phyloP scores from a whole-genome alignment of 148 eudicot genomes.

The Persicaria tinctoria region DNA sequence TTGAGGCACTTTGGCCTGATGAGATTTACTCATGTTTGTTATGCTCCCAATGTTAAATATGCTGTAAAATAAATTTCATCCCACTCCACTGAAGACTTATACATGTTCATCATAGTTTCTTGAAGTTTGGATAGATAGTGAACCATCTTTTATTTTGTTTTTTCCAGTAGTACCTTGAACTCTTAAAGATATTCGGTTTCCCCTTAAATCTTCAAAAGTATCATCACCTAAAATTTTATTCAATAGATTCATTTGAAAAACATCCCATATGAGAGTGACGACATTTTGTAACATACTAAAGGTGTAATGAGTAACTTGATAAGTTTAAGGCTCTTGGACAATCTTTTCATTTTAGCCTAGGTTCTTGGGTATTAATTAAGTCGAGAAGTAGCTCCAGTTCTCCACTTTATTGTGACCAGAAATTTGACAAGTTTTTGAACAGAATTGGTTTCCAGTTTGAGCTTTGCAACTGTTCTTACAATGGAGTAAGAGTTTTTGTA shows the following conservation, averaged over 20 bases:
- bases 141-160: not conserved
- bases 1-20: not conserved
- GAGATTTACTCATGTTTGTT: not conserved
- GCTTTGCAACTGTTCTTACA: not conserved
- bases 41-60: not conserved
- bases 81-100: not conserved
- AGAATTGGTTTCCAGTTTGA: not conserved
- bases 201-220: conserved; percentile 1
- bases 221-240: not conserved
- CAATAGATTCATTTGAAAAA: not conserved
- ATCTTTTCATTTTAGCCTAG: not conserved
- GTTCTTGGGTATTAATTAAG: not conserved
- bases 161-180: not conserved
- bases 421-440: not conserved
- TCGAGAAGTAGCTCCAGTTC: conserved; percentile 1
- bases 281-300: not conserved
- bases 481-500: not conserved
- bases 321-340: conserved; percentile 1
- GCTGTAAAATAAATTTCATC: not conserved
- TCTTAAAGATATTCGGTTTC: not conserved
- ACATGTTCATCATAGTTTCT: conserved; percentile 1
- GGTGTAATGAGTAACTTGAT: not conserved
- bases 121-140: not conserved
- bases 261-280: not conserved
- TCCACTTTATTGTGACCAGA: not conserved